Conservation (phyloP, 177 flowering plant genomes). For the Vitis hybrid region DNA sequence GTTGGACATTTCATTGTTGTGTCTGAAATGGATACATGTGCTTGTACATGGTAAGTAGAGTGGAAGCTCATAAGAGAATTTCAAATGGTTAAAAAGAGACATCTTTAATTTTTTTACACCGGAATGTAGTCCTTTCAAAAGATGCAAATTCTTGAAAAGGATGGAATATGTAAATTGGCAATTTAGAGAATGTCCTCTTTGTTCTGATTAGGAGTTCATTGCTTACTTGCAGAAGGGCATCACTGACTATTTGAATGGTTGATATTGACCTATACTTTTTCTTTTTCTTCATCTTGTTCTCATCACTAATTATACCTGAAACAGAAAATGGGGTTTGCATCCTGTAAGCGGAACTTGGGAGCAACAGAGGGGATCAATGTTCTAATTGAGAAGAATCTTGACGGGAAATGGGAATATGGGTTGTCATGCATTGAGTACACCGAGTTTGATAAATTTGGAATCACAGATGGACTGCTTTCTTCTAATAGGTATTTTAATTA, state of each 20-base stretch:
- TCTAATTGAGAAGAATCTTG: slow-evolving; percentile 70
- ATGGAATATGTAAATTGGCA: no score
- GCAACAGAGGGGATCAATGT: slow-evolving; percentile 99
- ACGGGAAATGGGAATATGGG: slow-evolving; percentile 90
- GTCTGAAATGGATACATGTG: no score
- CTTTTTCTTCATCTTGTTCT: background rate
- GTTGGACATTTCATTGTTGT: no score
- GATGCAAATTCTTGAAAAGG: no score
- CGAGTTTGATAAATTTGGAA: slow-evolving; percentile 87
- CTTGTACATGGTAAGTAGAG: no score
- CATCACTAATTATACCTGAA: slow-evolving; percentile 6
- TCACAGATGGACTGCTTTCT: slow-evolving; percentile 39
- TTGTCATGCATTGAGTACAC: slow-evolving; percentile 96
- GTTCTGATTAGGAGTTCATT: no score
- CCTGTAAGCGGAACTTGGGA: slow-evolving; percentile 70
- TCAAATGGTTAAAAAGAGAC: no score
- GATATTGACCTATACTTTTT: no score
- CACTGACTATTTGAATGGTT: background rate
- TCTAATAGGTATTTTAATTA: slow-evolving; percentile 39
- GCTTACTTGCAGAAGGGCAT: background rate
- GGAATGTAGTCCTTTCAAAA: no score
- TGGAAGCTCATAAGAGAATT: no score
- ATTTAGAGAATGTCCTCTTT: no score
- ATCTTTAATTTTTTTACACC: no score
- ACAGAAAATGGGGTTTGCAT: slow-evolving; percentile 97